Evolutionary conservation across 2,329 filamentous ascomycete genomes (phyloP), one percentile per base, ranked within the genome.

Genomic region (Penicillium sp.): DNA sequence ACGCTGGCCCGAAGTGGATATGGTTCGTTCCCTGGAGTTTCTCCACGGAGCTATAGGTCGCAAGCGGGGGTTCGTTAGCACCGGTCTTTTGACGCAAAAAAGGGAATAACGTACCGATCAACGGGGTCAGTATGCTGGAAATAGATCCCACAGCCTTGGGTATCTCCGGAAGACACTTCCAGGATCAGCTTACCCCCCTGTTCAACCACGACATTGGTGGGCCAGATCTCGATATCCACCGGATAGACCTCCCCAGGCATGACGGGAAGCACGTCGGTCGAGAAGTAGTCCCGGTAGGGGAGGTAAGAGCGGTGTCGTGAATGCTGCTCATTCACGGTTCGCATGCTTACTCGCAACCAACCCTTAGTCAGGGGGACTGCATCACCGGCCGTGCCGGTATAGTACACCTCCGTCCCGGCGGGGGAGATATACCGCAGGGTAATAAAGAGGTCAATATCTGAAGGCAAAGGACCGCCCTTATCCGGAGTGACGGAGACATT

Each of bases 351-450:
- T 12, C 78, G 75, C 24, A 79, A 69, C 78, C 78, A 81, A 40
- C 78, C 78, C 62, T 81, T 81, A 43, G 71, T 70, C 6, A 81
- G 64, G 1, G 78, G 78, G 0, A 80, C 73, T 0, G 78, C 75
- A 52, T 81, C 78, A 25, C 78, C 78, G 0, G 76, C 77, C 13
- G 78, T 80, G 37, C 78, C 78, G 4, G 78, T 81, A 59, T 81
- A 81, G 61, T 72, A 73, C 6, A 81, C 70, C 50, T 81, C 78
- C 13, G 76, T 77, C 6, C 77, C 78, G 3, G 64, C 61, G 0
- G 77, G 69, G 25, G 72, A 64, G 64, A 79, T 65, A 73, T 81
- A 55, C 28, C 78, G 73, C 9, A 83, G 69, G 0, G 78, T 82
- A 3, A 85, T 52, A 61, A 81, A 81, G 20, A 81, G 64, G 50